Conservation (phyloP, 495 filamentous ascomycete genomes). For the Neurospora tetrasperma region DNA sequence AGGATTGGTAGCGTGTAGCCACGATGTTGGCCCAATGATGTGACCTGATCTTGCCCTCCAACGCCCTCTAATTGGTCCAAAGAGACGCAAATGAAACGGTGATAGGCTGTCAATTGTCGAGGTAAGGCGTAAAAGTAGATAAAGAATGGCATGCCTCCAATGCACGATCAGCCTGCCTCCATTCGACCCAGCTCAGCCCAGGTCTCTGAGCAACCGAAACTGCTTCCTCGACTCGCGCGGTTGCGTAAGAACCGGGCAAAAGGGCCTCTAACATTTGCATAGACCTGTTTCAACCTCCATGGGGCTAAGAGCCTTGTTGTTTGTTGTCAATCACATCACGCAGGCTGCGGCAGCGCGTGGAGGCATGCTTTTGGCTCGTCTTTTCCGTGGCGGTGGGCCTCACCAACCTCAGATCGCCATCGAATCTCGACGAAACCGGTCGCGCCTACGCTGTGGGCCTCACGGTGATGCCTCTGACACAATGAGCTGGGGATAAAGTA, state of each 20-base stretch:
- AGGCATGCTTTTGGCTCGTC: background rate
- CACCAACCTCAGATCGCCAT: background rate
- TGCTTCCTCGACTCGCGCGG: background rate
- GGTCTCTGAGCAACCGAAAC: background rate
- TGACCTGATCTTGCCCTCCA: background rate
- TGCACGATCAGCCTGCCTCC: background rate
- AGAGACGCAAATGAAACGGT: background rate
- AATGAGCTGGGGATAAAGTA: background rate
- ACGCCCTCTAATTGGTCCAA: background rate
- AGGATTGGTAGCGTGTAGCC: background rate
- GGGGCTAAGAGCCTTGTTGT: background rate
- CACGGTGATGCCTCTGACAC: background rate
- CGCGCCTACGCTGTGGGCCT: background rate
- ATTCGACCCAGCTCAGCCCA: background rate
- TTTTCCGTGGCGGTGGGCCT: background rate
- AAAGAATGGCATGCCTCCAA: background rate
- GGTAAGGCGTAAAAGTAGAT: background rate
- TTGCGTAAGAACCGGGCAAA: background rate
- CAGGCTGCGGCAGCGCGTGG: background rate
- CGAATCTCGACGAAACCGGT: background rate
- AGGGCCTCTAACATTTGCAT: background rate
- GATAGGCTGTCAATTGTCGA: background rate
- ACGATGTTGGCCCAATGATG: background rate
- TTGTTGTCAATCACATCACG: background rate
- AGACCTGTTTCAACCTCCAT: background rate